Conservation (phyloP, 2,329 filamentous ascomycete species). For the Chaetomium strumarium region DNA sequence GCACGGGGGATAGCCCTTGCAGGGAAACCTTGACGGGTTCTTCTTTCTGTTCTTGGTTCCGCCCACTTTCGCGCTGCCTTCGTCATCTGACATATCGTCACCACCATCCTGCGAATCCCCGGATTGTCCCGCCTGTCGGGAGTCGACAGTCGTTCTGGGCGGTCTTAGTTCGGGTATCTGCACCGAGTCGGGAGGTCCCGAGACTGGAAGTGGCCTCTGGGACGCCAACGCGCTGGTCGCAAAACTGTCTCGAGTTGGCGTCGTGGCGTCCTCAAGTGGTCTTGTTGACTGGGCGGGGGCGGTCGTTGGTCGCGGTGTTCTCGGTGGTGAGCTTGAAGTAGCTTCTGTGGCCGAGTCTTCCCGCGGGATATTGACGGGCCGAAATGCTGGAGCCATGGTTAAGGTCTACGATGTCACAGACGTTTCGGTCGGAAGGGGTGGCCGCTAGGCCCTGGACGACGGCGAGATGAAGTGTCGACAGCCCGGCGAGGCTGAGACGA, state of each 20-base stretch:
- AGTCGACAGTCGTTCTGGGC: slow-evolving; percentile 46
- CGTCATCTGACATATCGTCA: slow-evolving; percentile 55
- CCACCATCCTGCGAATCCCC: slow-evolving; percentile 57
- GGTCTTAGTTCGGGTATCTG: slow-evolving; percentile 42
- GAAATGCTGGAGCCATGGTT: slow-evolving; percentile 51
- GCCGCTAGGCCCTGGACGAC: slow-evolving; percentile 12
- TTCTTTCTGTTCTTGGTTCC: slow-evolving; percentile 83
- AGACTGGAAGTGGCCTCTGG: slow-evolving; percentile 50
- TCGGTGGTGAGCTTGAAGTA: slow-evolving; percentile 38
- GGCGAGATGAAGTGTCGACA: slow-evolving; percentile 25
- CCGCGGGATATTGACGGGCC: slow-evolving; percentile 54
- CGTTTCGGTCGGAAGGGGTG: slow-evolving; percentile 16
- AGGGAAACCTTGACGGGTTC: slow-evolving; percentile 94
- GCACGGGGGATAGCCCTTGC: slow-evolving; percentile 90
- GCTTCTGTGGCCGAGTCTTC: slow-evolving; percentile 43
- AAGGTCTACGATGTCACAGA: slow-evolving; percentile 7
- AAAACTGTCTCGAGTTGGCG: slow-evolving; percentile 58
- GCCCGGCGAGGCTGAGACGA: slow-evolving; percentile 29
- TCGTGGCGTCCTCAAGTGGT: slow-evolving; percentile 44
- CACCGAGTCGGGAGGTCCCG: slow-evolving; percentile 46
- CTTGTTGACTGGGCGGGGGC: slow-evolving; percentile 27
- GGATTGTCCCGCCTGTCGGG: slow-evolving; percentile 57
- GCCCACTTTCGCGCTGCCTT: slow-evolving; percentile 58
- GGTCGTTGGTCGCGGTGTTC: slow-evolving; percentile 32
- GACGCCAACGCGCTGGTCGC: slow-evolving; percentile 34